These are phyloP conservation scores for Emericellopsis cladophorae DNA, from an alignment of 2,329 filamentous ascomycete species.

Conservation along the genomic window DNA sequence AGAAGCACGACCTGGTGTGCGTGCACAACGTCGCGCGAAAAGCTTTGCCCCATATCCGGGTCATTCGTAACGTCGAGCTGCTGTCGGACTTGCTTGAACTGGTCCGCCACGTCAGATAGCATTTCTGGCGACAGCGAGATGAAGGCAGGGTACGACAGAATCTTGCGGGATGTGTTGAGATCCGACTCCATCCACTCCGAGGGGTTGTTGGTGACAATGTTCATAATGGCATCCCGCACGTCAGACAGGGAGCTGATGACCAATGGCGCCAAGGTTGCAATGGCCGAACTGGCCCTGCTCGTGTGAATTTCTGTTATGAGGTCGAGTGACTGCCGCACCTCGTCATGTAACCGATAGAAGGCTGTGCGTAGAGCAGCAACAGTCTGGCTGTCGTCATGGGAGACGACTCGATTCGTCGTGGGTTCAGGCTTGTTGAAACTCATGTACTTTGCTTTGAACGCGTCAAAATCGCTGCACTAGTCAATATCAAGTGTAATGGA, in stretches of 20 bases:
- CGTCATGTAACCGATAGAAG: not conserved
- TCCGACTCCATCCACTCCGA: constrained; percentile 12
- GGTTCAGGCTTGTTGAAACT: no score
- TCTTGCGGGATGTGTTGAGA: not conserved
- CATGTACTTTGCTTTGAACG: no score
- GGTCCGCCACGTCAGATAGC: not conserved
- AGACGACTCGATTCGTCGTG: no score
- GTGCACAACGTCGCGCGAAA: not conserved
- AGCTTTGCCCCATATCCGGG: not conserved
- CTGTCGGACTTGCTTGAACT: not conserved
- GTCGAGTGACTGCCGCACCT: not conserved
- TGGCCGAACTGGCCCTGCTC: not conserved
- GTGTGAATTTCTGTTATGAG: not conserved
- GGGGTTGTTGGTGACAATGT: constrained; percentile 9
- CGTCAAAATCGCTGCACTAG: no score
- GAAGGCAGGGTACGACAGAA: not conserved
- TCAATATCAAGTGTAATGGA: no score
- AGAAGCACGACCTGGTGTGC: not conserved
- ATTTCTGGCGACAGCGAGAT: not conserved
- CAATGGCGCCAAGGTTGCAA: not conserved
- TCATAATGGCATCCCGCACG: not conserved
- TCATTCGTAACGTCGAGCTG: not conserved
- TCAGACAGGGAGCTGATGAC: not conserved
- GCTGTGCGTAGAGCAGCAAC: not conserved
- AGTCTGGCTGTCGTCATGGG: not conserved